These are phyloP conservation scores for Metarhizium guizhouense DNA, from an alignment of 2,329 filamentous ascomycete species.

Conservation along the genomic window DNA sequence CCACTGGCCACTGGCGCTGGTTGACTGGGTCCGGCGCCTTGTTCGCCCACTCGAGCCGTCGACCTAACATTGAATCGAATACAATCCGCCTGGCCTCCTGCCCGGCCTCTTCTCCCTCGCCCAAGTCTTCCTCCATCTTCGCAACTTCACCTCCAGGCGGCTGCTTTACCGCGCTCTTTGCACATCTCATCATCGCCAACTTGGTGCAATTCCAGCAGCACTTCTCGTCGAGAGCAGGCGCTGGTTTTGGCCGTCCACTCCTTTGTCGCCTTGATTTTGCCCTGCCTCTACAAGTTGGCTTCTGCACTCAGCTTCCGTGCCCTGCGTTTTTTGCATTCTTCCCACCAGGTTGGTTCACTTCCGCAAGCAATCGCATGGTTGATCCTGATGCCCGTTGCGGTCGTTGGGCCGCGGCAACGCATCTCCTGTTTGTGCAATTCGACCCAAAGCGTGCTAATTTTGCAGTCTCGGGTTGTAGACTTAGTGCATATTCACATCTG, in stretches of 20 bases:
- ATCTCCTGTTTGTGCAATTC: not conserved
- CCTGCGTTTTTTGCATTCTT: slow-evolving; percentile 6
- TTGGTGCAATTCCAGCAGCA: slow-evolving; percentile 50
- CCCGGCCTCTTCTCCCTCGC: slow-evolving; percentile 6
- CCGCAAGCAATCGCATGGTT: not conserved
- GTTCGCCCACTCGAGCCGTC: not conserved
- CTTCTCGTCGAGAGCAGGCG: slow-evolving; percentile 38
- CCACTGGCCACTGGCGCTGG: no score
- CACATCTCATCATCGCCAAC: slow-evolving; percentile 5
- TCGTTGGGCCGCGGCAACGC: not conserved
- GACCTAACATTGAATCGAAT: no score
- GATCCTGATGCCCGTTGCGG: not conserved
- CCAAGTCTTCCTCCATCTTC: slow-evolving; percentile 6
- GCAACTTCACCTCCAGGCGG: slow-evolving; percentile 6
- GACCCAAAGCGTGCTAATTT: not conserved
- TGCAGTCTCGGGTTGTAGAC: not conserved
- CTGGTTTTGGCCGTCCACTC: slow-evolving; percentile 55
- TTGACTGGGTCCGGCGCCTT: not conserved
- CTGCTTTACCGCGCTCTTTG: slow-evolving; percentile 4
- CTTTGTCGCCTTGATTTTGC: slow-evolving; percentile 28
- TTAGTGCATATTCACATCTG: not conserved
- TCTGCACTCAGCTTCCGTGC: slow-evolving; percentile 5
- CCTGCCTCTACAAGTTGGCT: slow-evolving; percentile 13
- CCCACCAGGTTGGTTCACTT: slow-evolving; percentile 3
- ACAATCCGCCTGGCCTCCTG: not conserved